Percentiles rank a stretch among this genome's conserved stretches.
Evolutionary conservation across 495 filamentous ascomycete genomes (phyloP).

Genomic region (Friedmanniomyces simplex): DNA sequence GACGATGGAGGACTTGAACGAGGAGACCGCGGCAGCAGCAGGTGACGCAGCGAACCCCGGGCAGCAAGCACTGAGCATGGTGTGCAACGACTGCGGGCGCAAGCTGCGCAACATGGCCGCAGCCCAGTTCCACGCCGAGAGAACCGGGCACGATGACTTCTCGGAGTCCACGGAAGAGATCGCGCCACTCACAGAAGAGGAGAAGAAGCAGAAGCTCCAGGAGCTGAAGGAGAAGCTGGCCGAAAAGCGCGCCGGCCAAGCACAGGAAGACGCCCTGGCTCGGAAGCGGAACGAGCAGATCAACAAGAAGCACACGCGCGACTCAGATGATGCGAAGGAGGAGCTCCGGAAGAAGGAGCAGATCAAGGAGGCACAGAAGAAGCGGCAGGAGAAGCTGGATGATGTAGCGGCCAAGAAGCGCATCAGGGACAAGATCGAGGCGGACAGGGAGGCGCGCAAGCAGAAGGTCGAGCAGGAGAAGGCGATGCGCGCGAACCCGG

Average conservation of each 20-base stretch:
- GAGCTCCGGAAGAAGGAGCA: constrained; percentile 77
- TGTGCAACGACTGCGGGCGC: constrained; percentile 90
- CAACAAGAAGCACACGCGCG: constrained; percentile 47
- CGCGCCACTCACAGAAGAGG: constrained; percentile 79
- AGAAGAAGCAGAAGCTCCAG: constrained; percentile 69
- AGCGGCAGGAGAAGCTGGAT: constrained; percentile 74
- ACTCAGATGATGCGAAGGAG: constrained; percentile 32
- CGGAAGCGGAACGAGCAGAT: constrained; percentile 92
- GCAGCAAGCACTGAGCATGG: constrained; percentile 50
- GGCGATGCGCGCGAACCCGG: constrained; percentile 63
- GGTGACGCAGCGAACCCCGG: constrained; percentile 44
- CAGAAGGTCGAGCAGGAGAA: constrained; percentile 74
- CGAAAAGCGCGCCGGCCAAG: constrained; percentile 60
- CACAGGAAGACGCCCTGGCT: constrained; percentile 67
- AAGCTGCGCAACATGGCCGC: constrained; percentile 69
- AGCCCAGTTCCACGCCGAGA: constrained; percentile 78
- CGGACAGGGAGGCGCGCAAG: constrained; percentile 75
- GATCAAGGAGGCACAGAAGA: constrained; percentile 75
- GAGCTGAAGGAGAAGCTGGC: constrained; percentile 63
- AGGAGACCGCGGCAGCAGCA: constrained; percentile 44
- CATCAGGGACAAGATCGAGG: constrained; percentile 84
- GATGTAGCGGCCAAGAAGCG: constrained; percentile 80
- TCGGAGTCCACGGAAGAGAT: constrained; percentile 86
- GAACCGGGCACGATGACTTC: constrained; percentile 73
- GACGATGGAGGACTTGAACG: constrained; percentile 64